phyloP scores from a whole-genome alignment of 2,329 filamentous ascomycete species.

The Colletotrichum magnum region DNA sequence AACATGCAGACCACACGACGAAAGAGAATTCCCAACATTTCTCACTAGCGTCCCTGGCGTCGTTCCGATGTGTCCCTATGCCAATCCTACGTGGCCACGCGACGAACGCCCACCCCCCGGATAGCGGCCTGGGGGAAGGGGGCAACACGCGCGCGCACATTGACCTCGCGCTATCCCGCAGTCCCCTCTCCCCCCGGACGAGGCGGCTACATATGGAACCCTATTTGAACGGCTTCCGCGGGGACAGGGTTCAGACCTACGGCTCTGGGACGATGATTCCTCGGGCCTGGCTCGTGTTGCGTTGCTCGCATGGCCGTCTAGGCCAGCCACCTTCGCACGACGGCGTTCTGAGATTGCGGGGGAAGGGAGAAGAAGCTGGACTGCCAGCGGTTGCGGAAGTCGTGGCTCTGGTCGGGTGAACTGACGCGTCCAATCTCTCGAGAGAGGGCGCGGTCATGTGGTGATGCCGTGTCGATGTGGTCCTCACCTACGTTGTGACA shows the following conservation, averaged over 20 bases:
- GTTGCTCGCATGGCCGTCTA: background rate
- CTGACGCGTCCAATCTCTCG: too few relatives aligned
- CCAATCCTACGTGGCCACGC: slow-evolving; percentile 12
- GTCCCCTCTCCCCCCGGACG: background rate
- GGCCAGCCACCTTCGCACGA: background rate
- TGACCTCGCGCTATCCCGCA: background rate
- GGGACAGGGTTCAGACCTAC: background rate
- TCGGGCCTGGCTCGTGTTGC: background rate
- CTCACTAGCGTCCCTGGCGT: background rate
- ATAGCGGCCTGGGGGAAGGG: background rate
- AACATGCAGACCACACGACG: background rate
- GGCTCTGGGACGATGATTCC: background rate
- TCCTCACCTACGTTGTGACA: too few relatives aligned
- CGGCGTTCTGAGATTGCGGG: background rate
- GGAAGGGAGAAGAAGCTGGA: background rate
- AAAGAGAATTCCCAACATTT: slow-evolving; percentile 4
- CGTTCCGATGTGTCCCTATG: slow-evolving; percentile 6
- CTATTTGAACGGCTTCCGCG: slow-evolving; percentile 23
- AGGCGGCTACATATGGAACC: slow-evolving; percentile 11
- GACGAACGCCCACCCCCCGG: slow-evolving; percentile 13
- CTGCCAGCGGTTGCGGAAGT: too few relatives aligned
- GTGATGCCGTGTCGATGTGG: too few relatives aligned
- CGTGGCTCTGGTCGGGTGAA: too few relatives aligned
- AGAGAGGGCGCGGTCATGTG: too few relatives aligned
- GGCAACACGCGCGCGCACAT: background rate